Percentiles rank a stretch among this genome's conserved stretches.
phyloP scores from a whole-genome alignment of 495 filamentous ascomycete species.

The Chaetomium fimeti region DNA sequence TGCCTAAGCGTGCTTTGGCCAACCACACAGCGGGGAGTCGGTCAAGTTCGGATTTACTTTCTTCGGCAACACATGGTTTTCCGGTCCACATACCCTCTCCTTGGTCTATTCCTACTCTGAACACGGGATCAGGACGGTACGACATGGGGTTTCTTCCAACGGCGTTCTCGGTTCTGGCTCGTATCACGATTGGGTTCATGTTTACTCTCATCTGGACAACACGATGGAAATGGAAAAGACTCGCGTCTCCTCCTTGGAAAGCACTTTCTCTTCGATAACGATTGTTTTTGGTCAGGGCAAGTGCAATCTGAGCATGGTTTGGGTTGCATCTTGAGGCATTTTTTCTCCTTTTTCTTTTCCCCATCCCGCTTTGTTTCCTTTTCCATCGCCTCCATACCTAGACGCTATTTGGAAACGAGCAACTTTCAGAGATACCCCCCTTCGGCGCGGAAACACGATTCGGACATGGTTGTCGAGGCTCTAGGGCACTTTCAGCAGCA shows the following conservation, averaged over 20 bases:
- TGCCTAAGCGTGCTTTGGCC: slow-evolving; percentile 28
- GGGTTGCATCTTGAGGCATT: slow-evolving; percentile 3
- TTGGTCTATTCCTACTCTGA: slow-evolving; percentile 15
- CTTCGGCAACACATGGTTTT: slow-evolving; percentile 20
- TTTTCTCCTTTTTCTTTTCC: not conserved
- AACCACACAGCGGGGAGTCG: slow-evolving; percentile 4
- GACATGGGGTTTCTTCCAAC: slow-evolving; percentile 24
- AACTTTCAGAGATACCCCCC: slow-evolving; percentile 22
- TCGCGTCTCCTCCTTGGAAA: slow-evolving; percentile 13
- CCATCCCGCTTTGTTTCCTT: not conserved
- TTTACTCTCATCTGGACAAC: slow-evolving; percentile 18
- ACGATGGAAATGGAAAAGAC: slow-evolving; percentile 21
- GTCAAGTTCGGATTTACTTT: slow-evolving; percentile 9
- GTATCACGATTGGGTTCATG: slow-evolving; percentile 19
- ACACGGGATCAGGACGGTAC: slow-evolving; percentile 22
- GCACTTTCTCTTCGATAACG: slow-evolving; percentile 8
- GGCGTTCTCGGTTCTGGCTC: slow-evolving; percentile 28
- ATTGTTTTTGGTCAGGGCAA: not conserved
- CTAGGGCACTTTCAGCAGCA: not conserved
- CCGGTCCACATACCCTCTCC: slow-evolving; percentile 12
- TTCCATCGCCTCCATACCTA: slow-evolving; percentile 17
- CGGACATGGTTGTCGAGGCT: slow-evolving; percentile 23
- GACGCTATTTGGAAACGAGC: slow-evolving; percentile 24
- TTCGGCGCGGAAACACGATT: slow-evolving; percentile 11
- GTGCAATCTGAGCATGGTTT: not conserved